Percentiles rank a stretch among this genome's conserved stretches.
phyloP scores from a whole-genome alignment of 2,329 filamentous ascomycete genomes.

The Colletotrichum orchidophilum region DNA sequence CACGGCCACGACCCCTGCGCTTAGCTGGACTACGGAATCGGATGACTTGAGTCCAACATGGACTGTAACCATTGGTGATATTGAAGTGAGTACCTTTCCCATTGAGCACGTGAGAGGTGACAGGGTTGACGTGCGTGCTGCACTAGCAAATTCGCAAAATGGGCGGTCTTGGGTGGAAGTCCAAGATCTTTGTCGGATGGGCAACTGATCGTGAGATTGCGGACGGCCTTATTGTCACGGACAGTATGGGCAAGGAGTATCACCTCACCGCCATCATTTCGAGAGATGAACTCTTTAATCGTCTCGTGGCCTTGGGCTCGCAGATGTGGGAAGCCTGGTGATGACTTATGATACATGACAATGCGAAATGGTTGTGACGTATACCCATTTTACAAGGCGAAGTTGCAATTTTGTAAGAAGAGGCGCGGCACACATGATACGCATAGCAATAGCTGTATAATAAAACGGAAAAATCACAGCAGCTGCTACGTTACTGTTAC shows the following conservation, averaged over 20 bases:
- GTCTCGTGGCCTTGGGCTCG: constrained; percentile 76
- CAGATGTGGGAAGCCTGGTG: constrained; percentile 88
- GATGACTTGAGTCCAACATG: constrained; percentile 70
- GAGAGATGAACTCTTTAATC: constrained; percentile 84
- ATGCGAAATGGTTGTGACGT: not conserved
- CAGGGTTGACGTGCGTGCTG: not conserved
- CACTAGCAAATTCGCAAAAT: constrained; percentile 75
- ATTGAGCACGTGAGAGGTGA: rapidly evolving
- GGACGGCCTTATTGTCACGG: constrained; percentile 76
- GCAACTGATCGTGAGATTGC: constrained; percentile 77
- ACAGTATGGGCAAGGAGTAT: constrained; percentile 62
- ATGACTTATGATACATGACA: not conserved
- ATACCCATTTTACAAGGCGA: not conserved
- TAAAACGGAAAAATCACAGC: not conserved
- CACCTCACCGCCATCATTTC: constrained; percentile 77
- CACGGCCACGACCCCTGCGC: constrained; percentile 71
- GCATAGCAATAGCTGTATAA: not conserved
- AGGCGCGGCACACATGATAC: not conserved
- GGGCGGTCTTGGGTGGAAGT: constrained; percentile 86
- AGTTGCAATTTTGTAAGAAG: too few species aligned
- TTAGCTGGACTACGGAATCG: constrained; percentile 70
- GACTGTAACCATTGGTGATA: constrained; percentile 75
- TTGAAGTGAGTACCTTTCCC: constrained; percentile 47
- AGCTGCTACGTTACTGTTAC: too few species aligned
- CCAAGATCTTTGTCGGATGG: constrained; percentile 84